Evolutionary conservation across 2,329 filamentous ascomycete genomes (phyloP).

Genomic region (Thielaviopsis ethacetica): DNA sequence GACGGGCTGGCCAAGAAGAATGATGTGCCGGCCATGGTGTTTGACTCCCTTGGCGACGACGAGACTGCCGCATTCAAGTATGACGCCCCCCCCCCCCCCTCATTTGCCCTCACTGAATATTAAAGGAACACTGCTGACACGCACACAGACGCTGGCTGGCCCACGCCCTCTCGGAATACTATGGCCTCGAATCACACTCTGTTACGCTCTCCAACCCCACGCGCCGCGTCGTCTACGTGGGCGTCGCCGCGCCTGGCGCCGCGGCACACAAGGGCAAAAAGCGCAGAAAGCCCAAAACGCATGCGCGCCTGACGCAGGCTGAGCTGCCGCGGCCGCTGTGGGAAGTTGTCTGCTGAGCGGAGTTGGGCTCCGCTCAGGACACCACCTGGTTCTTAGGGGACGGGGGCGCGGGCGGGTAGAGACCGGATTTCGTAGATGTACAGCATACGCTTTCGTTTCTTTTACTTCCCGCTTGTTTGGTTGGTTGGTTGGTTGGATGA

Average conservation of each 20-base stretch:
- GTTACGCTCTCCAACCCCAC: slow-evolving; percentile 55
- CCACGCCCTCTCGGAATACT: slow-evolving; percentile 83
- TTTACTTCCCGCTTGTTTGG: too few species aligned
- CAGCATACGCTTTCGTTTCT: not conserved
- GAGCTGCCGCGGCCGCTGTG: slow-evolving; percentile 46
- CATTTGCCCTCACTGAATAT: slow-evolving; percentile 10
- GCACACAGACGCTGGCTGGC: slow-evolving; percentile 80
- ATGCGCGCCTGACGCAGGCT: slow-evolving; percentile 13
- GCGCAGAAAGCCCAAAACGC: slow-evolving; percentile 17
- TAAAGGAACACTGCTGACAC: too few species aligned
- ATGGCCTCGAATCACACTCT: slow-evolving; percentile 72
- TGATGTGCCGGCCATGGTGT: slow-evolving; percentile 49
- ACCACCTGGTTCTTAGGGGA: not conserved
- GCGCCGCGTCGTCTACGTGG: slow-evolving; percentile 69
- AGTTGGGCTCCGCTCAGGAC: not conserved
- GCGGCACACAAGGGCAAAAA: slow-evolving; percentile 21
- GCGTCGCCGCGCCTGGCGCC: slow-evolving; percentile 28
- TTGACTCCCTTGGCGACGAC: slow-evolving; percentile 63
- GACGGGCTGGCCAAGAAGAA: slow-evolving; percentile 27
- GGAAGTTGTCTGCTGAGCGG: slow-evolving; percentile 35
- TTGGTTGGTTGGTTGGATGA: too few species aligned
- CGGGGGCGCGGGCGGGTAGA: too few species aligned
- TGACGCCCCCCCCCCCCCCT: not conserved
- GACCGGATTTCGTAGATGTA: not conserved
- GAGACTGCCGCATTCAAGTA: slow-evolving; percentile 69